These are phyloP conservation scores for Oryza coarctata DNA, from an alignment of 176 grass and related monocot species.

Conservation along the genomic window DNA sequence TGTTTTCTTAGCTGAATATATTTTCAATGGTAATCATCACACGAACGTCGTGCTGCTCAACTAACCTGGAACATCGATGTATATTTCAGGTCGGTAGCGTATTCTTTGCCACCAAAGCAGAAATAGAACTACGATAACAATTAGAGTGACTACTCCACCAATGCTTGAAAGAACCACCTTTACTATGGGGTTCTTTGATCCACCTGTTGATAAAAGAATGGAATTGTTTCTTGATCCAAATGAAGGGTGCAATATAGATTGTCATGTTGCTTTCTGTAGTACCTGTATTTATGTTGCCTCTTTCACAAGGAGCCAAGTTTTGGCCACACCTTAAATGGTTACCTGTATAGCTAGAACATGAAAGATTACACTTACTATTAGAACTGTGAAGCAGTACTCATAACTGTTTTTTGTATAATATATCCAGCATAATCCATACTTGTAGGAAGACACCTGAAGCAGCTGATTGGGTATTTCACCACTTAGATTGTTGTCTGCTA, in stretches of 20 bases:
- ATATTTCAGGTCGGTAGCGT: slow-evolving; percentile 48
- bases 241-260: slow-evolving; percentile 9
- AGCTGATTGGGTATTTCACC: slow-evolving; percentile 58
- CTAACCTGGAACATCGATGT: slow-evolving; percentile 82
- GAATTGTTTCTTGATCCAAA: not conserved
- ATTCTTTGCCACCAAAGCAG: slow-evolving; percentile 61
- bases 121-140: slow-evolving; percentile 44
- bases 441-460: slow-evolving; percentile 58
- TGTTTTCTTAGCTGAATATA: not conserved
- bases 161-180: slow-evolving; percentile 53
- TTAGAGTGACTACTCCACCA: slow-evolving; percentile 45
- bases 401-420: not conserved
- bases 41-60: not conserved
- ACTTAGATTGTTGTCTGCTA: slow-evolving; percentile 56
- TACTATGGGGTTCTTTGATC: slow-evolving; percentile 41
- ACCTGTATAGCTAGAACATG: slow-evolving; percentile 61
- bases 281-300: slow-evolving; percentile 30
- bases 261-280: not conserved
- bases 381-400: not conserved
- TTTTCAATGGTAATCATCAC: not conserved
- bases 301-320: slow-evolving; percentile 34
- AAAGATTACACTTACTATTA: slow-evolving; percentile 12
- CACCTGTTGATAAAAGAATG: slow-evolving; percentile 33
- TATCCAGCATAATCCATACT: slow-evolving; percentile 49
- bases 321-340: slow-evolving; percentile 70